phyloP scores from a whole-genome alignment of 2,329 filamentous ascomycete species.

The Aspergillus floridensis region DNA sequence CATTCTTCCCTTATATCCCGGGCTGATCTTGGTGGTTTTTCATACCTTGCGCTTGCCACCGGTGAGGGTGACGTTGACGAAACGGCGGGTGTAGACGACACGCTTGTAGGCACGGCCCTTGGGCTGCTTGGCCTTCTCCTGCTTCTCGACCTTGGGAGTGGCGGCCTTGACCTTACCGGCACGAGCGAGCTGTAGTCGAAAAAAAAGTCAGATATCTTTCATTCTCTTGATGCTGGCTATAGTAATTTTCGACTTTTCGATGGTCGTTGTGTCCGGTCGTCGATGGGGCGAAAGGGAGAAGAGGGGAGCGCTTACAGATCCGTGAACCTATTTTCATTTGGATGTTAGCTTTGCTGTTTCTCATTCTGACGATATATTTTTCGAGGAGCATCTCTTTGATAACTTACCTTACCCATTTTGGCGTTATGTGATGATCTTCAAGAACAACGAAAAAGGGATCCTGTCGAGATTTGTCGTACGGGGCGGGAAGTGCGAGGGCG shows the following conservation, averaged over 20 bases:
- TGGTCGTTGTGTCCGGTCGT: too few species aligned
- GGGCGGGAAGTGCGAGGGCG: constrained; percentile 4
- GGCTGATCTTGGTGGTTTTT: background rate
- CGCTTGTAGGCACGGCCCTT: constrained; percentile 98
- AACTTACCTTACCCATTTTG: constrained; percentile 17
- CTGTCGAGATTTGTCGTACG: constrained; percentile 9
- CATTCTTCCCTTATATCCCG: background rate
- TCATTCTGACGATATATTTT: background rate
- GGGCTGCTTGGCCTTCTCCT: constrained; percentile 91
- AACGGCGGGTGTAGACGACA: constrained; percentile 92
- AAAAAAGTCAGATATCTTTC: background rate
- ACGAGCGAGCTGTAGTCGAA: constrained; percentile 19
- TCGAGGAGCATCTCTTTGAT: background rate
- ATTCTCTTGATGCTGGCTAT: background rate
- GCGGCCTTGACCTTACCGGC: constrained; percentile 27
- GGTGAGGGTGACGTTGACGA: constrained; percentile 96
- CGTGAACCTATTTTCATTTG: constrained; percentile 11
- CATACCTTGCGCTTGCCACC: constrained; percentile 96
- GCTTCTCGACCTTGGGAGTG: constrained; percentile 26
- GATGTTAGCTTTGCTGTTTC: constrained; percentile 2
- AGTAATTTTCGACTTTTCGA: too few species aligned
- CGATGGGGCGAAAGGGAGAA: background rate
- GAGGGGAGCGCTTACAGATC: constrained; percentile 10
- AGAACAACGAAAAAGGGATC: constrained; percentile 6
- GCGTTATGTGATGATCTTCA: constrained; percentile 7